phyloP scores from a whole-genome alignment of 2,329 filamentous ascomycete species.

The Podosphaera xanthii region DNA sequence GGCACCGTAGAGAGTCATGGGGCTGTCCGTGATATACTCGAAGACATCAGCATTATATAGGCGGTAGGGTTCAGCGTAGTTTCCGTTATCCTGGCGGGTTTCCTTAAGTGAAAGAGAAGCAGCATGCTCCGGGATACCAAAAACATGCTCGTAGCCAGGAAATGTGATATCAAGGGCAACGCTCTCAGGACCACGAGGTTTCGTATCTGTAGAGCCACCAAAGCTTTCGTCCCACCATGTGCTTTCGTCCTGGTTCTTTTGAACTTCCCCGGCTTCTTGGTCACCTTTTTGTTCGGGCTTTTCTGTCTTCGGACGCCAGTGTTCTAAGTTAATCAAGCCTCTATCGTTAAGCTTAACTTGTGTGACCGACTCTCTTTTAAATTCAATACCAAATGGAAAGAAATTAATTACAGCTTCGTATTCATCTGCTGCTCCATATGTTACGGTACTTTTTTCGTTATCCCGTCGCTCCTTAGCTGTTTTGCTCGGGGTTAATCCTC shows the following conservation, averaged over 20 bases:
- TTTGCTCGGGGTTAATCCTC: conserved; percentile 50
- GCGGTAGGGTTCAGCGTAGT: conserved; percentile 74
- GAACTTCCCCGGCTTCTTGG: conserved; percentile 17
- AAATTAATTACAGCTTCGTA: conserved; percentile 72
- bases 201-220: conserved; percentile 82
- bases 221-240: conserved; percentile 98
- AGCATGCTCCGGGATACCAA: conserved; percentile 81
- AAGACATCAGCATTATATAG: conserved; percentile 96
- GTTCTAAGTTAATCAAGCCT: conserved; percentile 81
- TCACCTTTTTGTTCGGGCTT: conserved; percentile 15
- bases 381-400: conserved; percentile 64
- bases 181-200: conserved; percentile 86
- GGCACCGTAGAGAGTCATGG: conserved; percentile 94
- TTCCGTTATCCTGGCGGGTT: conserved; percentile 69
- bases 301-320: conserved; percentile 80
- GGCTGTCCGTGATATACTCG: conserved; percentile 89
- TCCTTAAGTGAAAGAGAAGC: conserved; percentile 72
- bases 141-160: conserved; percentile 76
- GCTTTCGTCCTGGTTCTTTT: conserved; percentile 45
- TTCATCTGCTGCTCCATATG: conserved; percentile 53
- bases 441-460: conserved; percentile 45
- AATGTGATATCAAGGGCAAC: conserved; percentile 82
- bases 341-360: conserved; percentile 78
- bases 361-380: conserved; percentile 57
- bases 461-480: conserved; percentile 46